phyloP scores from a whole-genome alignment of 2,329 filamentous ascomycete genomes.

The Lasiodiplodia sp. region DNA sequence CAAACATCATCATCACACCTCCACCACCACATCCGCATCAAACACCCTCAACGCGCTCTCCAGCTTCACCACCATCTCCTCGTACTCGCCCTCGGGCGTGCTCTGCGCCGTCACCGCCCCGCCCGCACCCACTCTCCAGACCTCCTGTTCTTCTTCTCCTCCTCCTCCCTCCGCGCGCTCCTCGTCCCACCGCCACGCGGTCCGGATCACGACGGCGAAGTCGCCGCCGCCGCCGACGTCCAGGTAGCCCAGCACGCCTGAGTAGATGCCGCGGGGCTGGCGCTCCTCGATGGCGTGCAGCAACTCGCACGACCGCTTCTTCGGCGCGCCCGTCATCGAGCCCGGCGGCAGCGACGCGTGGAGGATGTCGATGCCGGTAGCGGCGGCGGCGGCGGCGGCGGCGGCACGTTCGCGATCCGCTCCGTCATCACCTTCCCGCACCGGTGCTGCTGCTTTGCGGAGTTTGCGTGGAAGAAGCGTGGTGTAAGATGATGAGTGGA shows the following conservation, averaged over 20 bases:
- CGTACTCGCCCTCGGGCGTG: constrained; percentile 79
- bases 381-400: constrained; percentile 36
- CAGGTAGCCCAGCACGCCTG: constrained; percentile 88
- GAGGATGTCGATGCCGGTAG: constrained; percentile 75
- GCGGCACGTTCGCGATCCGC: background rate
- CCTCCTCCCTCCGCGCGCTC: constrained; percentile 44
- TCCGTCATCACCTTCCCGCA: too few species aligned
- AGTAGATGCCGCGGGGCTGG: constrained; percentile 74
- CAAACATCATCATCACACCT: background rate
- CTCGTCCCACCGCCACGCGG: constrained; percentile 75
- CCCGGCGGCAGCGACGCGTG: constrained; percentile 83
- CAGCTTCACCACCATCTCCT: constrained; percentile 75
- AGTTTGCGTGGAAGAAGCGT: background rate
- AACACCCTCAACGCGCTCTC: constrained; percentile 44
- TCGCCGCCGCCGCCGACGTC: constrained; percentile 85
- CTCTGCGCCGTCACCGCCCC: constrained; percentile 89
- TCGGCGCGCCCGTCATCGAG: constrained; percentile 96
- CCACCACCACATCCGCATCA: constrained; percentile 12
- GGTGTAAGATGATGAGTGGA: background rate
- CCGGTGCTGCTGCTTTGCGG: background rate
- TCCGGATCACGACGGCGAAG: constrained; percentile 91
- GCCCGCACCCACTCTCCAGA: constrained; percentile 87
- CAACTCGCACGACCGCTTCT: constrained; percentile 89
- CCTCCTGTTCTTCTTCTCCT: constrained; percentile 50
- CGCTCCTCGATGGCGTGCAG: constrained; percentile 71